A percentile compares a stretch with the other conserved stretches of the same genome.
These are phyloP conservation scores for Rhododendron vialii DNA, from an alignment of 148 eudicot species.

Conservation along the genomic window DNA sequence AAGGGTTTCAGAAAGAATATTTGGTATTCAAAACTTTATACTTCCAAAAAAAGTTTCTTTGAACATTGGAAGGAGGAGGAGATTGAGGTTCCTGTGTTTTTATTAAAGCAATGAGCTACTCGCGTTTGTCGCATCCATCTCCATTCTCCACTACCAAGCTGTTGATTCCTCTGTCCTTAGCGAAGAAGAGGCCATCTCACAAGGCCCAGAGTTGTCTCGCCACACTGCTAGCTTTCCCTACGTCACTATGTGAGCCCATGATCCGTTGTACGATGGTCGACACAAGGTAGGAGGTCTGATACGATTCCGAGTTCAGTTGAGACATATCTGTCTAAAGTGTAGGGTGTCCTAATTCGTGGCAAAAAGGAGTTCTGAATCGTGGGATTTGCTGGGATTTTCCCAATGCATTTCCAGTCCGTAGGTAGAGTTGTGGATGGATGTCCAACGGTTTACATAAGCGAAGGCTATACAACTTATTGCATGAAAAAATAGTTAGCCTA, in stretches of 20 bases:
- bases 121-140: not conserved
- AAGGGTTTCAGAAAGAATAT: not conserved
- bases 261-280: not conserved
- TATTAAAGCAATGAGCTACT: not conserved
- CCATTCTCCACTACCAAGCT: not conserved
- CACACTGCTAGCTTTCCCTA: not conserved
- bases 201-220: not conserved
- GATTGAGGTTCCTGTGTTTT: not conserved
- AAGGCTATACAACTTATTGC: too few relatives aligned
- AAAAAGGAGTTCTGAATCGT: too few relatives aligned
- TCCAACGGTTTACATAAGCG: too few relatives aligned
- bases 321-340: too few relatives aligned
- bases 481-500: too few relatives aligned
- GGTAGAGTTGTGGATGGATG: too few relatives aligned
- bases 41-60: not conserved
- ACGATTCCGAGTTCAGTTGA: too few relatives aligned
- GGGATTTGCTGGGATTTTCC: too few relatives aligned
- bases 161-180: not conserved
- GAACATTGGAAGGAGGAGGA: not conserved
- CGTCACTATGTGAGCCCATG: not conserved
- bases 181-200: not conserved
- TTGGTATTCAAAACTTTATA: not conserved
- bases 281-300: too few relatives aligned
- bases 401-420: too few relatives aligned
- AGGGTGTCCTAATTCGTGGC: too few relatives aligned